Conservation (phyloP, 192 early-diverging fungal species). For the Mortierella hygrophila region DNA sequence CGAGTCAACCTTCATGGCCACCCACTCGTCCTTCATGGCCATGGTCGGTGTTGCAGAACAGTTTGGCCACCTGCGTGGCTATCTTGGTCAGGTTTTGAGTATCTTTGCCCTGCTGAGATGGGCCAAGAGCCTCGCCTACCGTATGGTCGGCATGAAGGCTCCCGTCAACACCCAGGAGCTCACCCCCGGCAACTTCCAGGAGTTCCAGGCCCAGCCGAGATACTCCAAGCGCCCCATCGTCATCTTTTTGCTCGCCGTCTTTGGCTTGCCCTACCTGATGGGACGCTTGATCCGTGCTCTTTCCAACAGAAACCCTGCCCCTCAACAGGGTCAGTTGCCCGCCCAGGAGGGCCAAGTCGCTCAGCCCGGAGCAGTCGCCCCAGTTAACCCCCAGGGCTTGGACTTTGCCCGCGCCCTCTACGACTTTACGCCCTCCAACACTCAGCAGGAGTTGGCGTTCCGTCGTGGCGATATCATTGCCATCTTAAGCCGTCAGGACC, state of each 20-base stretch:
- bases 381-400: constrained; percentile 65
- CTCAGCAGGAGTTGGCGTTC: constrained; percentile 81
- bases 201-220: constrained; percentile 73
- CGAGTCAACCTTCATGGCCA: constrained; percentile 97
- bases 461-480: constrained; percentile 91
- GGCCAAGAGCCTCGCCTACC: constrained; percentile 74
- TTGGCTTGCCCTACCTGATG: constrained; percentile 95
- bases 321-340: constrained; percentile 55
- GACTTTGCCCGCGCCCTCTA: constrained; percentile 93
- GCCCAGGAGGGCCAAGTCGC: constrained; percentile 30
- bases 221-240: constrained; percentile 77
- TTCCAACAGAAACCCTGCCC: constrained; percentile 58
- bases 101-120: constrained; percentile 82
- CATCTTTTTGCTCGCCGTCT: constrained; percentile 86
- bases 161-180: constrained; percentile 81
- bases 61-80: constrained; percentile 89
- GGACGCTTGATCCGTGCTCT: constrained; percentile 87
- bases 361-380: constrained; percentile 22
- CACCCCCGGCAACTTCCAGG: constrained; percentile 78
- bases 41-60: constrained; percentile 99
- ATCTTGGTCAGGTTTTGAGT: constrained; percentile 88
- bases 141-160: constrained; percentile 72
- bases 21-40: constrained; percentile 92
- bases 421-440: constrained; percentile 82
- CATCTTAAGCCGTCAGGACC: constrained; percentile 86